These are phyloP conservation scores for Turnera subulata DNA, from an alignment of 345 rosid genomes.

Conservation along the genomic window DNA sequence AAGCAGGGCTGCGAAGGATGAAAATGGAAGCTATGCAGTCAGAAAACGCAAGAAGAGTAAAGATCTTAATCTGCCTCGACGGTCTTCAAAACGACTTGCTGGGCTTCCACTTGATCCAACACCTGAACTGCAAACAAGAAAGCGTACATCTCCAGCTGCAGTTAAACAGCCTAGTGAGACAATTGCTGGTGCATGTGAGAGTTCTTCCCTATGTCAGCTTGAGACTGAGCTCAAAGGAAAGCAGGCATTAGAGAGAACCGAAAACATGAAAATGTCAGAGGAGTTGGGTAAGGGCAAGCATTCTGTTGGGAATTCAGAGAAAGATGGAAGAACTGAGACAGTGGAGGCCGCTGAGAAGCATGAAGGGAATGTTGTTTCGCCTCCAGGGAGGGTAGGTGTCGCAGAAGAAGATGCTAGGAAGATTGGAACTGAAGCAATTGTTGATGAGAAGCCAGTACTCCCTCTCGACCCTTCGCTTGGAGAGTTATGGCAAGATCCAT, in stretches of 20 bases:
- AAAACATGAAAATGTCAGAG: conserved; percentile 9
- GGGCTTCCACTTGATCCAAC: conserved; percentile 66
- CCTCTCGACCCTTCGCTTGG: conserved; percentile 50
- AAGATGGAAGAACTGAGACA: conserved; percentile 22
- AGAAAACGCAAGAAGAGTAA: conserved; percentile 37
- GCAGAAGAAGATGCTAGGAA: conserved; percentile 10
- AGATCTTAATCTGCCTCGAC: conserved; percentile 38
- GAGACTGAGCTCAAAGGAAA: conserved; percentile 18
- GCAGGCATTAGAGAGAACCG: too few species aligned
- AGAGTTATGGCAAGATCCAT: conserved; percentile 85
- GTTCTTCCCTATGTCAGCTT: conserved; percentile 16
- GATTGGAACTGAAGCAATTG: conserved; percentile 12
- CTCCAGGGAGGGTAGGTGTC: conserved; percentile 3
- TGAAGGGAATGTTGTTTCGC: conserved; percentile 12
- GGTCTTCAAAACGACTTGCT: conserved; percentile 88
- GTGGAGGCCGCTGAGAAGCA: conserved; percentile 13
- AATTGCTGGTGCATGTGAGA: conserved; percentile 19
- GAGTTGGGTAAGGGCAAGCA: conserved; percentile 17
- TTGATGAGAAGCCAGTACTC: conserved; percentile 25
- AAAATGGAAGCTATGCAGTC: conserved; percentile 19
- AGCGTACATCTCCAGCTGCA: conserved; percentile 36
- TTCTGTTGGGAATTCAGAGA: conserved; percentile 18
- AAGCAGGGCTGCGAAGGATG: conserved; percentile 21
- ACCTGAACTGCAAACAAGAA: conserved; percentile 50
- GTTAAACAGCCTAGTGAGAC: conserved; percentile 28